A percentile compares a stretch with the other conserved stretches of the same genome.
Evolutionary conservation across 1,284 basidiomycete genomes (phyloP).

Genomic region (Irpex sp.): DNA sequence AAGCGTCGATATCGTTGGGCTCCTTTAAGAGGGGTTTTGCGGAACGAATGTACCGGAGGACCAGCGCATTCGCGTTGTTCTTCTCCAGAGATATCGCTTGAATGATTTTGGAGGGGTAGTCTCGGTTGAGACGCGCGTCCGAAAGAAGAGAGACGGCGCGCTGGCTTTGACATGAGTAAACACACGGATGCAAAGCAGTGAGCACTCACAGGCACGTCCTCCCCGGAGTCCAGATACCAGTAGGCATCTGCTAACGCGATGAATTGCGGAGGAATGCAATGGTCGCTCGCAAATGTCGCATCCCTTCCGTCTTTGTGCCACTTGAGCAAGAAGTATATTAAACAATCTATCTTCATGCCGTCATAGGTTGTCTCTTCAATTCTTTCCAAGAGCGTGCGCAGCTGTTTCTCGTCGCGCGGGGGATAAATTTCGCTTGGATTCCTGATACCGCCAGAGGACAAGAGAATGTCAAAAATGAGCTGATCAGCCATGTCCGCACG

Average conservation of each 20-base stretch:
- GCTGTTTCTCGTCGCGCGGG: conserved; percentile 48
- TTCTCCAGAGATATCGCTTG: conserved; percentile 54
- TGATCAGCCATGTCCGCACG: conserved; percentile 57
- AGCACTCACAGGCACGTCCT: conserved; percentile 51
- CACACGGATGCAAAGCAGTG: neutral
- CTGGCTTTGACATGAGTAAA: conserved; percentile 29
- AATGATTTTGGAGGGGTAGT: conserved; percentile 72
- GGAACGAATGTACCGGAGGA: conserved; percentile 66
- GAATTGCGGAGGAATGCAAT: conserved; percentile 70
- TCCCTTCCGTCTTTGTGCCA: conserved; percentile 68
- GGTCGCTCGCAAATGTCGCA: conserved; percentile 46
- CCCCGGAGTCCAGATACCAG: conserved; percentile 73
- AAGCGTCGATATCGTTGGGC: conserved; percentile 64
- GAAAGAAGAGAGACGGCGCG: conserved; percentile 66
- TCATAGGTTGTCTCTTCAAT: conserved; percentile 66
- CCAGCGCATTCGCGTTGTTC: conserved; percentile 46
- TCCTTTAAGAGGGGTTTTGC: conserved; percentile 65
- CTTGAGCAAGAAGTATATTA: conserved; percentile 75
- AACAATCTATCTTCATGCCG: conserved; percentile 69
- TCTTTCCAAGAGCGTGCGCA: conserved; percentile 53
- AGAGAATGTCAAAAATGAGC: conserved; percentile 72
- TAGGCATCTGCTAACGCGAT: conserved; percentile 71
- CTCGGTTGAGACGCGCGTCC: conserved; percentile 68
- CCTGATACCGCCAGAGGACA: conserved; percentile 58
- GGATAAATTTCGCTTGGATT: conserved; percentile 61